Evolutionary conservation across 176 grass and related monocot genomes (phyloP).

Genomic region (Oryza coarctata): DNA sequence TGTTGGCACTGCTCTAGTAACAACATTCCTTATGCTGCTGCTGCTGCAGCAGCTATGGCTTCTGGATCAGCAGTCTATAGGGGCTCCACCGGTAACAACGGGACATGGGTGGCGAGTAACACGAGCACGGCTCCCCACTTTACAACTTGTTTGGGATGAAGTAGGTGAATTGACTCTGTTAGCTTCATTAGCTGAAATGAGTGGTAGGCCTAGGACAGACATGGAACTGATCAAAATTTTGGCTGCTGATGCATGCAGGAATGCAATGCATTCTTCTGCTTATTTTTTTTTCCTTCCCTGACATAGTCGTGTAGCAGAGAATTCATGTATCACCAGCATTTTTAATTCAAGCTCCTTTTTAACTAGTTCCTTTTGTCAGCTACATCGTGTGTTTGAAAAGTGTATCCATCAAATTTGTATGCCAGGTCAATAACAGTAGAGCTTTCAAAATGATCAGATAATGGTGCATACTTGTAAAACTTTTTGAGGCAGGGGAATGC

Average conservation of each 20-base stretch:
- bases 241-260: constrained; percentile 37
- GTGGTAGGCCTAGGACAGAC: constrained; percentile 80
- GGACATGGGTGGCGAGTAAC: constrained; percentile 51
- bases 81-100: constrained; percentile 54
- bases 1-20: no score
- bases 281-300: constrained; percentile 48
- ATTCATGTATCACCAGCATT: constrained; percentile 34
- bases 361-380: constrained; percentile 14
- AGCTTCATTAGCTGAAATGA: constrained; percentile 32
- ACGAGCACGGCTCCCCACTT: constrained; percentile 58
- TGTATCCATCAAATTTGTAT: not conserved
- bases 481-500: not conserved
- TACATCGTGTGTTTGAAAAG: not conserved
- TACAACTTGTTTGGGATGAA: constrained; percentile 81
- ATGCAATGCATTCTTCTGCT: constrained; percentile 28
- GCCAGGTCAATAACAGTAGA: constrained; percentile 1
- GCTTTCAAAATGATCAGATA: not conserved
- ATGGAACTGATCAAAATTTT: constrained; percentile 78
- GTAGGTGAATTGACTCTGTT: constrained; percentile 48
- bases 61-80: constrained; percentile 51
- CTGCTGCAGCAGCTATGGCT: constrained; percentile 36
- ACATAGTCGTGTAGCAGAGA: constrained; percentile 39
- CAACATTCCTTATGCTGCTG: constrained; percentile 59
- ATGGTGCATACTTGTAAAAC: not conserved
- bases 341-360: constrained; percentile 43